These are phyloP conservation scores for Atalantia buxifolia DNA, from an alignment of 345 rosid species.

Conservation along the genomic window DNA sequence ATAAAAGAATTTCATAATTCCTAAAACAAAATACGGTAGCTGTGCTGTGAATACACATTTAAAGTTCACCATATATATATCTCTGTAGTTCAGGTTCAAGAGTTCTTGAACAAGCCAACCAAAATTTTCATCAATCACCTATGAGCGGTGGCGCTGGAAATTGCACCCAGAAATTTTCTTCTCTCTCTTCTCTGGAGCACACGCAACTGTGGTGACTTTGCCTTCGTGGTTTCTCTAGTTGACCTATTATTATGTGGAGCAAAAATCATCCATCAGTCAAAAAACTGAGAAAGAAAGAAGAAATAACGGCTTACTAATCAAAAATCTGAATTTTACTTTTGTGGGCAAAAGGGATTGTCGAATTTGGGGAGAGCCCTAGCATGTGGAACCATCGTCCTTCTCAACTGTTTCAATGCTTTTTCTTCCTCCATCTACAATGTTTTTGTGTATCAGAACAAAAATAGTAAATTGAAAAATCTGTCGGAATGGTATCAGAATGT, in stretches of 20 bases:
- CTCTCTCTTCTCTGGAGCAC: conserved; percentile 41
- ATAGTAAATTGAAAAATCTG: neutral
- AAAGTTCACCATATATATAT: neutral
- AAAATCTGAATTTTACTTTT: conserved; percentile 34
- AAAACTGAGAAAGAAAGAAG: neutral
- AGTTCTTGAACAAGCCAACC: conserved; percentile 62
- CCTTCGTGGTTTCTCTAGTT: conserved; percentile 51
- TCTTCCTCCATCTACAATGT: conserved; percentile 77
- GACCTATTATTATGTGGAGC: conserved; percentile 43
- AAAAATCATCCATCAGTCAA: neutral
- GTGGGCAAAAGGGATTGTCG: conserved; percentile 80
- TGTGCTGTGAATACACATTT: neutral
- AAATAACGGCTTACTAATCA: neutral
- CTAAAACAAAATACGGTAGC: neutral
- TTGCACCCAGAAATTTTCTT: conserved; percentile 15
- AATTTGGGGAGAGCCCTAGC: conserved; percentile 91
- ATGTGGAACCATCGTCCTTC: conserved; percentile 89
- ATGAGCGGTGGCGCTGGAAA: conserved; percentile 43
- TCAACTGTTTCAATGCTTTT: conserved; percentile 78
- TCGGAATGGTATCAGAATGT: neutral
- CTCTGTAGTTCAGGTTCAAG: conserved; percentile 47
- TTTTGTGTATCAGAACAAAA: neutral
- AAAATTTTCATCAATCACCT: conserved; percentile 25
- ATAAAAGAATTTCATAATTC: neutral
- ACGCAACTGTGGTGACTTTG: conserved; percentile 61